Percentiles rank a stretch among this genome's conserved stretches.
phyloP scores from a whole-genome alignment of 352 stramenopile species.

The Globisporangium cylindrosporum region DNA sequence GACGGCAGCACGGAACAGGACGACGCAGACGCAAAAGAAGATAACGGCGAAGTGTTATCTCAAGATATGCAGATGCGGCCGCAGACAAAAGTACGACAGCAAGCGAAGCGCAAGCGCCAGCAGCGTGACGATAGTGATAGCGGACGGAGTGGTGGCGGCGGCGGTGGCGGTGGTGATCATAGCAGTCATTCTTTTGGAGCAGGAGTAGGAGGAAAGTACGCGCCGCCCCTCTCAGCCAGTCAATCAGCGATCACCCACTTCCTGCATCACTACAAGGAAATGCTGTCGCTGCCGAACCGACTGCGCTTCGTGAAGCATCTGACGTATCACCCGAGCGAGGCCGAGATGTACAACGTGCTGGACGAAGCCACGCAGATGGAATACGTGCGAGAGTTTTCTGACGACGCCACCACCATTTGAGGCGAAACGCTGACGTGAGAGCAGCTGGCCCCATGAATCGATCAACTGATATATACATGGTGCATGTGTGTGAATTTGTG shows the following conservation, averaged over 20 bases:
- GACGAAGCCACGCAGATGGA: conserved; percentile 40
- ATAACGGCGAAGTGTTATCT: neutral
- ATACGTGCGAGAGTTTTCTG: conserved; percentile 40
- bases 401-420: conserved; percentile 10
- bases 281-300: conserved; percentile 23
- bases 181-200: neutral
- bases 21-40: neutral
- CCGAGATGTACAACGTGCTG: conserved; percentile 66
- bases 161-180: neutral
- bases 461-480: neutral
- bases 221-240: conserved; percentile 26
- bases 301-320: conserved; percentile 46
- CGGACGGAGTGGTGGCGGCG: neutral
- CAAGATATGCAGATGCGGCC: neutral
- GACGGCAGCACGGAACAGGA: neutral
- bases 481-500: neutral
- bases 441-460: neutral
- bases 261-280: conserved; percentile 31
- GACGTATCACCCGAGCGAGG: conserved; percentile 39
- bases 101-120: conserved; percentile 25
- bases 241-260: conserved; percentile 46
- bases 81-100: neutral
- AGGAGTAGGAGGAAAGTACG: neutral
- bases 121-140: conserved; percentile 2
- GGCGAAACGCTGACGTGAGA: neutral